Evolutionary conservation across 192 early-diverging fungal species (phyloP).

Genomic region (Backusella australiensis): DNA sequence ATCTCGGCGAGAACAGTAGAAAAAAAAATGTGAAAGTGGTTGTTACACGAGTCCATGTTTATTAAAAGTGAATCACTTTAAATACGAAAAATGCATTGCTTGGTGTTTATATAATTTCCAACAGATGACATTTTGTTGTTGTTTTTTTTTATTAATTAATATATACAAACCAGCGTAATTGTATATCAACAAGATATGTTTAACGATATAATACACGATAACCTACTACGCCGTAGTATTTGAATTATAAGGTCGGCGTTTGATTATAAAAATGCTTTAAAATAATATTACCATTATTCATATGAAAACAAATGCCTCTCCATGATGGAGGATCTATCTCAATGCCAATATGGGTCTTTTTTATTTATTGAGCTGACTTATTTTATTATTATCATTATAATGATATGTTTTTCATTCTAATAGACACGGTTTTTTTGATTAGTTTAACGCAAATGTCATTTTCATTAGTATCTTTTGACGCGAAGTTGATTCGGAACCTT

Average conservation of each 20-base stretch:
- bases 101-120: background rate
- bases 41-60: background rate
- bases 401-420: background rate
- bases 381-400: background rate
- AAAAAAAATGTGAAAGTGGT: background rate
- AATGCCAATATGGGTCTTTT: background rate
- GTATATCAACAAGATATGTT: background rate
- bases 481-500: background rate
- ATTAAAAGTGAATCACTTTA: background rate
- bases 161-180: background rate
- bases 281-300: background rate
- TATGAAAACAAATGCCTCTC: background rate
- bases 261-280: background rate
- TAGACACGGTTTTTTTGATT: background rate
- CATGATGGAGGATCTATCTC: background rate
- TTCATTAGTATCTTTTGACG: background rate
- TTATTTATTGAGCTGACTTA: background rate
- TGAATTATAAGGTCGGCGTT: background rate
- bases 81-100: background rate
- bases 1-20: background rate
- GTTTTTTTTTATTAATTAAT: background rate
- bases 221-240: background rate
- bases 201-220: background rate
- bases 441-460: background rate
- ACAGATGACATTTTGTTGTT: background rate